phyloP scores from a whole-genome alignment of 2,329 filamentous ascomycete species.

The Cladophialophora immunda region DNA sequence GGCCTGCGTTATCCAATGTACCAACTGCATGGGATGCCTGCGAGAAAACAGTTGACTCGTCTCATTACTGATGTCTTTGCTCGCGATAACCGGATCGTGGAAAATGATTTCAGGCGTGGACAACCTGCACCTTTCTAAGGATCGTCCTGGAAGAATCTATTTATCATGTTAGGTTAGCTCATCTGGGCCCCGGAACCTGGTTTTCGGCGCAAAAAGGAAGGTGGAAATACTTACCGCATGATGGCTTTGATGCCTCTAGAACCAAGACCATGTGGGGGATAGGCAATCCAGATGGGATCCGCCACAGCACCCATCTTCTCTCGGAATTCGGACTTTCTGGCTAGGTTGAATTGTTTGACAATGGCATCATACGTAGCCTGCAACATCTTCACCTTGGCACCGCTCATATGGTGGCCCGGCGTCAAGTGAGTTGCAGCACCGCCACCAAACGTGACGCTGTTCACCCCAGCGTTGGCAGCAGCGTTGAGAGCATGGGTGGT shows the following conservation, averaged over 20 bases:
- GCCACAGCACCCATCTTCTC: conserved; percentile 88
- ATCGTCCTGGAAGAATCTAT: conserved; percentile 38
- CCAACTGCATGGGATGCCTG: conserved; percentile 12
- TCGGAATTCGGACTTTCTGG: conserved; percentile 86
- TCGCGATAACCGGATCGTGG: conserved; percentile 4
- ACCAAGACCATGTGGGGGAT: conserved; percentile 84
- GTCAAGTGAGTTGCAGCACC: conserved; percentile 78
- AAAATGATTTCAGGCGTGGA: conserved; percentile 13
- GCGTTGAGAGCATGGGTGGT: conserved; percentile 75
- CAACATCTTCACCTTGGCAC: conserved; percentile 80
- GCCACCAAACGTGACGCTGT: conserved; percentile 83
- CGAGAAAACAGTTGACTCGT: conserved; percentile 11
- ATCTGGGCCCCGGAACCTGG: not conserved
- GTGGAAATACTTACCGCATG: conserved; percentile 33
- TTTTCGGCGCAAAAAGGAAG: not conserved
- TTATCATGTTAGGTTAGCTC: not conserved
- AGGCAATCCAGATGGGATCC: conserved; percentile 88
- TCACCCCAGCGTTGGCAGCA: conserved; percentile 66
- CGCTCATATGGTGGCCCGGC: conserved; percentile 82
- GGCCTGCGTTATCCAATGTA: conserved; percentile 1
- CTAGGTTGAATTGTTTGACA: conserved; percentile 81
- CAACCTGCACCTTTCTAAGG: conserved; percentile 17
- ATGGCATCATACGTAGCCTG: conserved; percentile 83
- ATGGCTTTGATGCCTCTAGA: conserved; percentile 84
- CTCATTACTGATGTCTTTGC: conserved; percentile 9